Evolutionary conservation across 83 land plant species (phyloP).

Genomic region (Picea abies): DNA sequence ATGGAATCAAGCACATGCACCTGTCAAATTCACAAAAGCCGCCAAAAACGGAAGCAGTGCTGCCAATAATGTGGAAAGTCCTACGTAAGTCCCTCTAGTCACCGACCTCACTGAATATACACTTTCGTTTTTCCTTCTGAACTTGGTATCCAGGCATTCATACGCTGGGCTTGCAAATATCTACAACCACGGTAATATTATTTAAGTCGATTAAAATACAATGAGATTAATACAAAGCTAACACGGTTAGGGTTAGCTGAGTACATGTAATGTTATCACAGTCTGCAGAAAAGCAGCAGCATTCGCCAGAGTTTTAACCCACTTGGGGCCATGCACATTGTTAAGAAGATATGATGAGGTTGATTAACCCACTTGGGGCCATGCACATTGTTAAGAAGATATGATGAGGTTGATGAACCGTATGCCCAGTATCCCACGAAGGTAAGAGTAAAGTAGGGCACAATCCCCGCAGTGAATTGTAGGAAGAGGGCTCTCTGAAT

Average conservation of each 20-base stretch:
- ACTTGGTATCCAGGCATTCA: slow-evolving; percentile 70
- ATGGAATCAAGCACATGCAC: too few species aligned
- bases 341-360: slow-evolving; percentile 15
- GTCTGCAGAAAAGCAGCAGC: too few species aligned
- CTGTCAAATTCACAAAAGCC: slow-evolving; percentile 43
- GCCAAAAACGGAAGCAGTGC: slow-evolving; percentile 77
- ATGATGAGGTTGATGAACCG: slow-evolving; percentile 40
- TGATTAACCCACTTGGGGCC: slow-evolving; percentile 43
- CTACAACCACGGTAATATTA: slow-evolving; percentile 22
- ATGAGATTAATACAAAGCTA: too few species aligned
- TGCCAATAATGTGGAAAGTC: slow-evolving; percentile 55
- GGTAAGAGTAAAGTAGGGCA: slow-evolving; percentile 54
- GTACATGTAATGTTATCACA: slow-evolving; percentile 55
- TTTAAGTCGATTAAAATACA: too few species aligned
- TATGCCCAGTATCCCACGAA: slow-evolving; percentile 85
- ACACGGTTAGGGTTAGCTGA: background rate
- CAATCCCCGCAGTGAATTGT: slow-evolving; percentile 59
- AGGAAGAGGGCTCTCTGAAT: slow-evolving; percentile 71
- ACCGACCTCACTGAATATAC: slow-evolving; percentile 37
- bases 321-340: slow-evolving; percentile 51
- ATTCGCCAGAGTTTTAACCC: background rate
- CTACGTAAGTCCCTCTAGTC: slow-evolving; percentile 66
- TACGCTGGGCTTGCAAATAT: slow-evolving; percentile 87
- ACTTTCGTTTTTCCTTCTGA: slow-evolving; percentile 45
- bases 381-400: slow-evolving; percentile 39